A percentile compares a stretch with the other conserved stretches of the same genome.
Evolutionary conservation across 805 yeast genomes (phyloP).

Genomic region (Priceomyces medius): DNA sequence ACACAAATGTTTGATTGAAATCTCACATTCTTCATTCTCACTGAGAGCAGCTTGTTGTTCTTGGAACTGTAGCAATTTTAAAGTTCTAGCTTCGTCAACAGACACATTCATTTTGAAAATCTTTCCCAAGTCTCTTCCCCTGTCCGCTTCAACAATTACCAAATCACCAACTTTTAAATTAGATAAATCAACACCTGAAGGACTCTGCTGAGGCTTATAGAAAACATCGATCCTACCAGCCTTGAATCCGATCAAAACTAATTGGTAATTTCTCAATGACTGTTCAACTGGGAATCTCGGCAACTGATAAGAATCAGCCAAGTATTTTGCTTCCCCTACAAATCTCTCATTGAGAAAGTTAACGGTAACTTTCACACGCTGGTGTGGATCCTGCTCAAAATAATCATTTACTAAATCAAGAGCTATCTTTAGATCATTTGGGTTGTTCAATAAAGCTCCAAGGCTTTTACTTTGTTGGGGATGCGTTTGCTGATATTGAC

Average conservation of each 20-base stretch:
- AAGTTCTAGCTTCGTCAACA: constrained; percentile 63
- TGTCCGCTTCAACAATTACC: constrained; percentile 81
- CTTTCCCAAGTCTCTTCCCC: constrained; percentile 76
- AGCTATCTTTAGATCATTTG: constrained; percentile 11
- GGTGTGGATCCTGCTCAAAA: constrained; percentile 38
- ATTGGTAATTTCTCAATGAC: constrained; percentile 33
- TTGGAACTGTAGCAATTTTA: constrained; percentile 64
- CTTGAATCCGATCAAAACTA: constrained; percentile 72
- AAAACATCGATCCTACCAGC: constrained; percentile 79
- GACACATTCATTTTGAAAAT: constrained; percentile 58
- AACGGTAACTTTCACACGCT: constrained; percentile 37
- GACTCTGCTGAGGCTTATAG: constrained; percentile 44
- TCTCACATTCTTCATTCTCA: constrained; percentile 26
- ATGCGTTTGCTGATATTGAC: constrained; percentile 1
- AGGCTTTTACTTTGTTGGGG: not conserved
- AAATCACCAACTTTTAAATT: constrained; percentile 55
- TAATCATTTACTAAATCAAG: constrained; percentile 28
- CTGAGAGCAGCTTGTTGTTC: constrained; percentile 68
- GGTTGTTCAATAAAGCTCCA: constrained; percentile 2
- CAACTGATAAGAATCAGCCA: constrained; percentile 31
- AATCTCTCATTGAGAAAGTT: constrained; percentile 26
- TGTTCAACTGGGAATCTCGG: constrained; percentile 39
- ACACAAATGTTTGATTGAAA: constrained; percentile 24
- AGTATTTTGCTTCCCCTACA: constrained; percentile 28
- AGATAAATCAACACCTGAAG: constrained; percentile 18